These are phyloP conservation scores for Tulasnella sp. DNA, from an alignment of 768 basidiomycete species.

Conservation along the genomic window DNA sequence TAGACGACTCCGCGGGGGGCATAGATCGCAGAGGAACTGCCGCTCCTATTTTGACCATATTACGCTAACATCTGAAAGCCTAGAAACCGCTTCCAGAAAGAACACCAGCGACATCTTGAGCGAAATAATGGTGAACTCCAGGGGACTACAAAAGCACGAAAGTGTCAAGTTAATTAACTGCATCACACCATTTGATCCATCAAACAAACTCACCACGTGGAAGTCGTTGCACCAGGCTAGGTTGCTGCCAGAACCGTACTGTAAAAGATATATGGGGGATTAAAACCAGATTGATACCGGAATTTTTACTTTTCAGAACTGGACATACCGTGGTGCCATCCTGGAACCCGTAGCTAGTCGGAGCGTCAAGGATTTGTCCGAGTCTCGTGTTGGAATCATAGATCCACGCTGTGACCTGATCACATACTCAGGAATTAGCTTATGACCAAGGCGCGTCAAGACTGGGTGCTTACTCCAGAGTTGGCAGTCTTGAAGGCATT, in stretches of 20 bases:
- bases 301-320: constrained; percentile 44
- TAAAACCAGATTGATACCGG: not conserved
- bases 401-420: constrained; percentile 32
- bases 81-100: not conserved
- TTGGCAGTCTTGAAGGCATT: constrained; percentile 38
- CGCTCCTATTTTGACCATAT: too few relatives aligned
- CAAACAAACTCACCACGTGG: constrained; percentile 23
- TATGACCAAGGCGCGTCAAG: too few relatives aligned
- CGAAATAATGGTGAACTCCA: constrained; percentile 8
- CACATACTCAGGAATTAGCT: too few relatives aligned
- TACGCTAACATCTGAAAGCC: not conserved
- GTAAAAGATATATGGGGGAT: not conserved
- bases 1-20: too few relatives aligned
- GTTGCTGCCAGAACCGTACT: constrained; percentile 29
- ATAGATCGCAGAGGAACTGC: too few relatives aligned
- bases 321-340: constrained; percentile 55
- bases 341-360: constrained; percentile 58
- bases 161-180: constrained; percentile 49
- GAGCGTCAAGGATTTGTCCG: constrained; percentile 50
- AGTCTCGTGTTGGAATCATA: constrained; percentile 57
- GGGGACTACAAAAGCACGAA: constrained; percentile 36
- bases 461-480: not conserved
- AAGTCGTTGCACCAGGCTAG: constrained; percentile 31
- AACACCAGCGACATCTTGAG: not conserved
- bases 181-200: too few relatives aligned